These are phyloP conservation scores for Crithidia expoeki DNA, from an alignment of 208 protist species.

Conservation along the genomic window DNA sequence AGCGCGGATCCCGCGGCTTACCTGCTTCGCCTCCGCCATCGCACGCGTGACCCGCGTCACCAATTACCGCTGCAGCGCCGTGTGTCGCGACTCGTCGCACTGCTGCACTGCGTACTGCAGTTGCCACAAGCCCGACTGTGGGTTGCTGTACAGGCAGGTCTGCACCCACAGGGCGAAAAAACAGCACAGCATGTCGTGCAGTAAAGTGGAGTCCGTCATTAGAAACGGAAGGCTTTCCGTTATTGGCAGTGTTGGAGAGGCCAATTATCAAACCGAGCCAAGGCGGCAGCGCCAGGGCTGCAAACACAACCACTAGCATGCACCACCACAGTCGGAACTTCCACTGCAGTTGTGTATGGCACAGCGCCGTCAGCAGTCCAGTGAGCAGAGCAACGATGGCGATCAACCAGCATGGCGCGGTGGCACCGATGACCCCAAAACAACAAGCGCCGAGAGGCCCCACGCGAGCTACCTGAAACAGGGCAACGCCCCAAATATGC, in stretches of 20 bases:
- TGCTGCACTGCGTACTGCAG: constrained; percentile 29
- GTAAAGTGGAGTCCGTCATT: constrained; percentile 19
- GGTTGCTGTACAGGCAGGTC: constrained; percentile 35
- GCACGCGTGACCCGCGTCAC: constrained; percentile 13
- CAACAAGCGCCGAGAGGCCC: constrained; percentile 27
- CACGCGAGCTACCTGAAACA: constrained; percentile 15
- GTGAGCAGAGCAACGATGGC: constrained; percentile 19
- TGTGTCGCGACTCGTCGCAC: constrained; percentile 20
- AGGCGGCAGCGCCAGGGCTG: constrained; percentile 15
- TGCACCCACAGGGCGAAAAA: constrained; percentile 38
- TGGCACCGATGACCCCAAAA: constrained; percentile 19
- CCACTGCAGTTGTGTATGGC: constrained; percentile 23
- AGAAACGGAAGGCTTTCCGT: constrained; percentile 6
- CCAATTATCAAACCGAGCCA: constrained; percentile 35
- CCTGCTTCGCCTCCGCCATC: constrained; percentile 21
- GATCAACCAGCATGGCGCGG: constrained; percentile 17
- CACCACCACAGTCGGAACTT: constrained; percentile 36
- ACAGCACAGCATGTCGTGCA: constrained; percentile 16
- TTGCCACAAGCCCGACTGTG: constrained; percentile 24
- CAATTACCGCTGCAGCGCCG: constrained; percentile 28
- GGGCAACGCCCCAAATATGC: background rate
- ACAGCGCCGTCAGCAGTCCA: constrained; percentile 17
- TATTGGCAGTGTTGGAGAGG: background rate
- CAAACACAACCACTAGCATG: constrained; percentile 7
- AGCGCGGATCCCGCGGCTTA: constrained; percentile 22